Percentiles rank a stretch among this genome's conserved stretches.
Evolutionary conservation across 2,329 filamentous ascomycete genomes (phyloP).

Genomic region (Macrophomina tecta): DNA sequence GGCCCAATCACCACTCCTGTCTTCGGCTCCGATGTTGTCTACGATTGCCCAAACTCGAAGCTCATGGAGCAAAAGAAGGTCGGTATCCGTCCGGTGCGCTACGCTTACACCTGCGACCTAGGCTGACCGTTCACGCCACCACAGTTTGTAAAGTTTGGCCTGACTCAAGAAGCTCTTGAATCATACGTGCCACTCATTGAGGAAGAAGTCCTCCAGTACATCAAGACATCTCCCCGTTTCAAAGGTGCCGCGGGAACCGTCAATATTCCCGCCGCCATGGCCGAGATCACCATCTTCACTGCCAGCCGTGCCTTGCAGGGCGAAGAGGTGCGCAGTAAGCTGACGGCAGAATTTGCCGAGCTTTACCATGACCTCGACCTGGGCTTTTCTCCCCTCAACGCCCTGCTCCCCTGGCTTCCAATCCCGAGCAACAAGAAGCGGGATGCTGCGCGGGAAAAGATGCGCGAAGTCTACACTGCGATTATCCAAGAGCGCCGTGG

Average conservation of each 20-base stretch:
- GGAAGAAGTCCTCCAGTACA: constrained; percentile 71
- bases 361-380: constrained; percentile 84
- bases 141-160: constrained; percentile 74
- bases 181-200: constrained; percentile 76
- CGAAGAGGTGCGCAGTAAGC: constrained; percentile 74
- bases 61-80: constrained; percentile 40
- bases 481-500: constrained; percentile 69
- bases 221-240: constrained; percentile 68
- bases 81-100: neutral
- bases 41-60: constrained; percentile 38
- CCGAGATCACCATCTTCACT: constrained; percentile 83
- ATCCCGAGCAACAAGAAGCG: constrained; percentile 79
- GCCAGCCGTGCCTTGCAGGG: constrained; percentile 82
- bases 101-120: too few species aligned
- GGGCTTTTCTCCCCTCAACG: constrained; percentile 83
- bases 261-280: constrained; percentile 73
- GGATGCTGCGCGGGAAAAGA: constrained; percentile 75
- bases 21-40: constrained; percentile 37
- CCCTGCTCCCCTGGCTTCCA: constrained; percentile 80
- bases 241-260: constrained; percentile 65
- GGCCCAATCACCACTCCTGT: constrained; percentile 46
- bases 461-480: constrained; percentile 77
- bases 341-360: constrained; percentile 75
- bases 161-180: constrained; percentile 71
- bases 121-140: constrained; percentile 31